Conservation (phyloP, 202 grass and related monocot species). For the Eragrostis tef region DNA sequence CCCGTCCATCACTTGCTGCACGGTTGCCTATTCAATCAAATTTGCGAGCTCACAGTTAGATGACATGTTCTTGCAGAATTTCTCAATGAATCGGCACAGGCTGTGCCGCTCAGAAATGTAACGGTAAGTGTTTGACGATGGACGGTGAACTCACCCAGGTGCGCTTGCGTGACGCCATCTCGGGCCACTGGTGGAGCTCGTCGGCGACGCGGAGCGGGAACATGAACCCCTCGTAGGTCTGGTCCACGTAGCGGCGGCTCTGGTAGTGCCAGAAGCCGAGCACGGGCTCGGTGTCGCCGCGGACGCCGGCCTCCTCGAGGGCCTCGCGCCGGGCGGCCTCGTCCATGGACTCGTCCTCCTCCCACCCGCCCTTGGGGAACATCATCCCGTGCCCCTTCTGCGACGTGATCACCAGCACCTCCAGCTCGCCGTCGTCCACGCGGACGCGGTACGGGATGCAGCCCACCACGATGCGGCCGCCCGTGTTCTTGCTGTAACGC, state of each 20-base stretch:
- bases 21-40: slow-evolving; percentile 52
- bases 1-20: slow-evolving; percentile 66
- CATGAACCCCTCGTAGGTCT: slow-evolving; percentile 76
- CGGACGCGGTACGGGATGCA: slow-evolving; percentile 82
- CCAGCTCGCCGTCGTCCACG: slow-evolving; percentile 48
- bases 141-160: slow-evolving; percentile 67
- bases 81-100: not conserved
- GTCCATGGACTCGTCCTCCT: slow-evolving; percentile 73
- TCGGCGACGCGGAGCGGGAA: slow-evolving; percentile 77
- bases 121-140: too few species aligned
- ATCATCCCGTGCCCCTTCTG: slow-evolving; percentile 98
- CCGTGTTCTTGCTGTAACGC: slow-evolving; percentile 64
- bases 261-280: slow-evolving; percentile 79
- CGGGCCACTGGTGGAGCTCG: slow-evolving; percentile 78
- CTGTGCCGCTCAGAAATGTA: not conserved
- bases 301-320: slow-evolving; percentile 87
- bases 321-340: slow-evolving; percentile 79
- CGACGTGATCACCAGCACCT: slow-evolving; percentile 90
- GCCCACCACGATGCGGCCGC: slow-evolving; percentile 74
- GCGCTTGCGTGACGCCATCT: slow-evolving; percentile 72
- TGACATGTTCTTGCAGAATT: not conserved
- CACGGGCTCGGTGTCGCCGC: slow-evolving; percentile 49
- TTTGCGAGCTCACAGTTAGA: slow-evolving; percentile 7
- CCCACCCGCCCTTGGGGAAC: slow-evolving; percentile 99
- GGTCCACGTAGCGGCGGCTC: slow-evolving; percentile 68